phyloP scores from a whole-genome alignment of 2,329 filamentous ascomycete genomes.

The Fusarium subtropicale region DNA sequence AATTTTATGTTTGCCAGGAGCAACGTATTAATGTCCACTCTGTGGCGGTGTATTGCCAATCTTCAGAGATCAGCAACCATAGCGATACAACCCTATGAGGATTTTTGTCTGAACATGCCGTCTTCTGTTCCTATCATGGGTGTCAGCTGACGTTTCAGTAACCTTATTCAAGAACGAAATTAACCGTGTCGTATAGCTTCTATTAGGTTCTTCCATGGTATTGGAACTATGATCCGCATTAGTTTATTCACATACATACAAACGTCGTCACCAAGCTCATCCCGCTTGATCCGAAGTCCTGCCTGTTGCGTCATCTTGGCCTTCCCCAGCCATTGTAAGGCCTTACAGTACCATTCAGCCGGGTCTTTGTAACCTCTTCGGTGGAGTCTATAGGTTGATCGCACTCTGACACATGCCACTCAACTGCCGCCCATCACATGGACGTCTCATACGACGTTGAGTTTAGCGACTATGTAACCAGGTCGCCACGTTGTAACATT shows the following conservation, averaged over 20 bases:
- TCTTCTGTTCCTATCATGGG: background rate
- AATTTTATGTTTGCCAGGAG: too few relatives aligned
- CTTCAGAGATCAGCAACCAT: too few relatives aligned
- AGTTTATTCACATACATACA: background rate
- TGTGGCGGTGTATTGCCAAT: too few relatives aligned
- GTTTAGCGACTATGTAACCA: background rate
- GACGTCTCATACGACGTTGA: background rate
- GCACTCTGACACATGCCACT: background rate
- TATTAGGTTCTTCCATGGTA: background rate
- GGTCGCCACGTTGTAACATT: background rate
- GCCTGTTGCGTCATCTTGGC: background rate
- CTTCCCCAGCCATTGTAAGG: background rate
- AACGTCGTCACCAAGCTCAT: background rate
- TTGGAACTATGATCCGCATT: background rate
- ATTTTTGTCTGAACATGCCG: rapidly evolving
- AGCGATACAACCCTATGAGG: rapidly evolving
- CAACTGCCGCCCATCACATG: background rate
- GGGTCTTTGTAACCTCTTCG: background rate
- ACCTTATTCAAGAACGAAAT: background rate
- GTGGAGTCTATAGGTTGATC: background rate
- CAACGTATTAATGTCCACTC: too few relatives aligned
- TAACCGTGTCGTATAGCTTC: background rate
- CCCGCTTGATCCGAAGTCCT: background rate
- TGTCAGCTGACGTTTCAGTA: background rate
- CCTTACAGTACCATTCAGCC: background rate